Percentiles rank a stretch among this genome's conserved stretches.
These are phyloP conservation scores for Pyrus betulifolia DNA, from an alignment of 306 rosid species.

Conservation along the genomic window DNA sequence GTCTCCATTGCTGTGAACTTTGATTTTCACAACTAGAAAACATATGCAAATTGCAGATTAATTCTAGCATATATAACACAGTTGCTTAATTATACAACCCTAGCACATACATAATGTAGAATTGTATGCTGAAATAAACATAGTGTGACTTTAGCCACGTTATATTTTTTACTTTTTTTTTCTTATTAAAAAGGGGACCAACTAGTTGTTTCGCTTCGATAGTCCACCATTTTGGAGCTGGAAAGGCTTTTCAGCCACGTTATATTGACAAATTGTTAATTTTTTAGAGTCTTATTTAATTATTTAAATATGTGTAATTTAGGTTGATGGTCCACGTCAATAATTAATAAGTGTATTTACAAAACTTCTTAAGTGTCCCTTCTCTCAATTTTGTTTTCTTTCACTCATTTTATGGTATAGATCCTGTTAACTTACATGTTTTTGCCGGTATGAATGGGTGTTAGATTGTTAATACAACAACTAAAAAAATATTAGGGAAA, in stretches of 20 bases:
- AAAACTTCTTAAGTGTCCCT: not conserved
- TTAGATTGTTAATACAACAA: not conserved
- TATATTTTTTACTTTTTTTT: too few relatives aligned
- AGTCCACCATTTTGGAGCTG: too few relatives aligned
- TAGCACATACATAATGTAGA: not conserved
- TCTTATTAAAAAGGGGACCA: too few relatives aligned
- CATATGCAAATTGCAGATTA: not conserved
- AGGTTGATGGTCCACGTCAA: not conserved
- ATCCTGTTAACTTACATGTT: not conserved
- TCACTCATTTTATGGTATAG: not conserved
- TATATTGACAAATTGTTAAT: too few relatives aligned
- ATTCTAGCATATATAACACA: too few relatives aligned
- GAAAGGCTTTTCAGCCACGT: too few relatives aligned
- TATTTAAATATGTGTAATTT: too few relatives aligned
- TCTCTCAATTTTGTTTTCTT: not conserved
- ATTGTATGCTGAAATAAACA: too few relatives aligned
- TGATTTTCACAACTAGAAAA: not conserved
- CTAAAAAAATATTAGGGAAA: not conserved
- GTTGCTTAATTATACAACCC: not conserved
- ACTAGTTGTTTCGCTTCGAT: accelerated
- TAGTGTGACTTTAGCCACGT: not conserved
- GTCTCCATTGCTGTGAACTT: not conserved
- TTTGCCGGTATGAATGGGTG: not conserved
- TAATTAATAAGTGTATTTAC: not conserved
- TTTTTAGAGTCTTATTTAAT: too few relatives aligned